Conservation (phyloP, 169 alveolate genomes). For the Theileria equi region DNA sequence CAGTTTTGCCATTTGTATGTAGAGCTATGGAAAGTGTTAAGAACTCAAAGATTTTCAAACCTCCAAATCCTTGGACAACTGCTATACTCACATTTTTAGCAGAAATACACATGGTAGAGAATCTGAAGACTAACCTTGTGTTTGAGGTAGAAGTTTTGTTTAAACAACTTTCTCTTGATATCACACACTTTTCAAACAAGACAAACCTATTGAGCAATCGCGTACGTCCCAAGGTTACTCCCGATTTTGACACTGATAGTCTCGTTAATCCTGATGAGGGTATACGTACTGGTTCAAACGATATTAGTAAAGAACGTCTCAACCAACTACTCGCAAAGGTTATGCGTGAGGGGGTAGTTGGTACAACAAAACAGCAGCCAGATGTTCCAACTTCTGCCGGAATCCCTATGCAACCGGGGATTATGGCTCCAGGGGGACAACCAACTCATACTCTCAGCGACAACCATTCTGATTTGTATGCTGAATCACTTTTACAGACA, state of each 20-base stretch:
- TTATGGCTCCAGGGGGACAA: too few species aligned
- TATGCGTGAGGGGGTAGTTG: conserved; percentile 51
- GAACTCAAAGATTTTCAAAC: conserved; percentile 77
- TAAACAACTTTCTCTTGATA: conserved; percentile 74
- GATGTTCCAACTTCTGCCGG: neutral
- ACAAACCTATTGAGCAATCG: conserved; percentile 24
- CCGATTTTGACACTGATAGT: conserved; percentile 37
- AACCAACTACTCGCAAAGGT: conserved; percentile 50
- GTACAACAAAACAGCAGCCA: conserved; percentile 1
- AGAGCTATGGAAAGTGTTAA: conserved; percentile 76
- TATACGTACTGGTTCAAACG: neutral
- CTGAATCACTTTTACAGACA: conserved; percentile 12
- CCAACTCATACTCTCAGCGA: too few species aligned
- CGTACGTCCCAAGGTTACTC: conserved; percentile 15
- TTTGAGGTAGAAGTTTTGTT: conserved; percentile 88
- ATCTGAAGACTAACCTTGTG: conserved; percentile 80
- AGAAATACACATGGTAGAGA: conserved; percentile 81
- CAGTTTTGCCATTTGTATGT: conserved; percentile 86
- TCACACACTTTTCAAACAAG: conserved; percentile 32
- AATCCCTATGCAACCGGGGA: neutral
- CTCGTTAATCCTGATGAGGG: neutral
- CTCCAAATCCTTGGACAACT: conserved; percentile 93
- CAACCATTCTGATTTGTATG: neutral
- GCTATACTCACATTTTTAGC: conserved; percentile 80
- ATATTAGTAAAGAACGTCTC: conserved; percentile 24